Evolutionary conservation across 352 stramenopile species (phyloP).

Genomic region (Globisporangium emineosum): DNA sequence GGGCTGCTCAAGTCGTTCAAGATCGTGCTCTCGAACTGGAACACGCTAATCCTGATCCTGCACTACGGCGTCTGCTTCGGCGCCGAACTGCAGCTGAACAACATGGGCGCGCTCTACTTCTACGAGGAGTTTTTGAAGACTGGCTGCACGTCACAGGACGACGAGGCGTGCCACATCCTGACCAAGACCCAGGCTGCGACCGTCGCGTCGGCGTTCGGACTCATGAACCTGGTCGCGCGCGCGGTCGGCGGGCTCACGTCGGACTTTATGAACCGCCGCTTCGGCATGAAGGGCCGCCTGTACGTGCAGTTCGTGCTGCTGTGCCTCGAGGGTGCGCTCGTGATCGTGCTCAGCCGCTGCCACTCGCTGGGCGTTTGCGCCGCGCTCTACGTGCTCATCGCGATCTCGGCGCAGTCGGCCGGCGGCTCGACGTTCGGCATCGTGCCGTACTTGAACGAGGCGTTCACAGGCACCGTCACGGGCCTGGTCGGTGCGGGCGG

Average conservation of each 20-base stretch:
- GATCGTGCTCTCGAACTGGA: conserved; percentile 76
- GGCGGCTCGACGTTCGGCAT: conserved; percentile 67
- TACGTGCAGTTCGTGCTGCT: conserved; percentile 81
- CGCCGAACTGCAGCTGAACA: conserved; percentile 95
- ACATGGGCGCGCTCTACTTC: conserved; percentile 93
- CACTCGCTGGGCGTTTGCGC: conserved; percentile 71
- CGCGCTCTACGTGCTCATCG: conserved; percentile 89
- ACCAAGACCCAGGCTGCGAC: conserved; percentile 69
- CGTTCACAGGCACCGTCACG: conserved; percentile 61
- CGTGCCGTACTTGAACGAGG: conserved; percentile 70
- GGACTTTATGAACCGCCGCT: conserved; percentile 77
- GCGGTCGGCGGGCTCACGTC: conserved; percentile 84
- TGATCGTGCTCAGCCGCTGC: conserved; percentile 88
- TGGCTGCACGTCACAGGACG: conserved; percentile 31
- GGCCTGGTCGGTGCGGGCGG: conserved; percentile 62
- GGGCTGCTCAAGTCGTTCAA: conserved; percentile 36
- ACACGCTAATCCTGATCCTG: conserved; percentile 91
- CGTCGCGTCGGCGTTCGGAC: conserved; percentile 91
- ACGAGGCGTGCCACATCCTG: conserved; percentile 35
- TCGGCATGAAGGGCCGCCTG: conserved; percentile 90
- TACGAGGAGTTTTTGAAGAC: conserved; percentile 82
- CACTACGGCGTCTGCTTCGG: conserved; percentile 95
- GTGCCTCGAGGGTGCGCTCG: conserved; percentile 63
- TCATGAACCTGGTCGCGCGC: conserved; percentile 94
- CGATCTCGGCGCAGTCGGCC: conserved; percentile 86